Conservation (phyloP, 257 asterid genomes). For the Solanum pinnatisectum region DNA sequence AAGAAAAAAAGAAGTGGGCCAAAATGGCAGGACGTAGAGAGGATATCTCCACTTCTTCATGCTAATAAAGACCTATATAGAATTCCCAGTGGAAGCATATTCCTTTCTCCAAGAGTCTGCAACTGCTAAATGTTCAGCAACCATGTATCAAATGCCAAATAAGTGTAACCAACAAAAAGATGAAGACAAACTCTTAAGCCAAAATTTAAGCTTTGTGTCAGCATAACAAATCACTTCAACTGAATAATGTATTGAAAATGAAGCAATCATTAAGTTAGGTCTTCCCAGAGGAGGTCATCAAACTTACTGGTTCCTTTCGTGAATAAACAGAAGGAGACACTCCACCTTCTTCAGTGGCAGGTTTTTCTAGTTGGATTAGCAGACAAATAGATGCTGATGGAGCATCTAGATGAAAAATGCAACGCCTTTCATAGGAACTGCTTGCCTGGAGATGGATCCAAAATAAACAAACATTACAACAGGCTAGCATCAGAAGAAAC, state of each 20-base stretch:
- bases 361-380: constrained; percentile 93
- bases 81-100: not conserved
- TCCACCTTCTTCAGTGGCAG: constrained; percentile 98
- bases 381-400: constrained; percentile 96
- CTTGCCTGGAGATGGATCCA: constrained; percentile 36
- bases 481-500: not conserved
- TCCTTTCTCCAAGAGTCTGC: not conserved
- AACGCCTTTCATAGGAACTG: constrained; percentile 56
- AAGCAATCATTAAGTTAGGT: constrained; percentile 6
- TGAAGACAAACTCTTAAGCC: not conserved
- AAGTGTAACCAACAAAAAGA: not conserved
- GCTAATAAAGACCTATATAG: not conserved
- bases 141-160: not conserved
- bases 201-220: not conserved
- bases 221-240: not conserved
- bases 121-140: not conserved
- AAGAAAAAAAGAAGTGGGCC: not conserved
- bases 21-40: not conserved
- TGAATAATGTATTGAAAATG: not conserved
- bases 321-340: constrained; percentile 96
- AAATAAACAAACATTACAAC: not conserved
- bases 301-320: constrained; percentile 96
- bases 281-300: not conserved
- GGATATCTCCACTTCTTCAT: not conserved
- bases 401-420: constrained; percentile 84